These are phyloP conservation scores for Herpotrichia juniperi DNA, from an alignment of 2,329 filamentous ascomycete species.

Conservation along the genomic window DNA sequence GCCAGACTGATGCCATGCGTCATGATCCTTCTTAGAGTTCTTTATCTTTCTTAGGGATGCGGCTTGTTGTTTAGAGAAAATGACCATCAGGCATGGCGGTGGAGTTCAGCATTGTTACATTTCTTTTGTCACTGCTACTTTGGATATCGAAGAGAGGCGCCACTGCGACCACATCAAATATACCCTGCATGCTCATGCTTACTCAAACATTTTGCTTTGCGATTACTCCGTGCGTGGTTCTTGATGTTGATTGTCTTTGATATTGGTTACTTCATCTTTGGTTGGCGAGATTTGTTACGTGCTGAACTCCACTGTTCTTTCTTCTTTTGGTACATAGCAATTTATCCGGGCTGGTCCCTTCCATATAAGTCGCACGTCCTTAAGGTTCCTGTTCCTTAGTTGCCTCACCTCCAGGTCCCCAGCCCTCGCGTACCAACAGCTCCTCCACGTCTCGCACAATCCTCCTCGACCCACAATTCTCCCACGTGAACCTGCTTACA, in stretches of 20 bases:
- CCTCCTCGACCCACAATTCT: too few relatives aligned
- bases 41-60: background rate
- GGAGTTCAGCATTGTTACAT: slow-evolving; percentile 4
- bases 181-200: slow-evolving; percentile 1
- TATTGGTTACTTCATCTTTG: background rate
- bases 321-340: too few relatives aligned
- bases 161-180: background rate
- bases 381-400: too few relatives aligned
- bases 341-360: too few relatives aligned
- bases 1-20: slow-evolving; percentile 4
- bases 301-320: too few relatives aligned
- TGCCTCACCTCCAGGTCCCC: too few relatives aligned
- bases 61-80: background rate
- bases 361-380: too few relatives aligned
- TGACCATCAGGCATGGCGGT: slow-evolving; percentile 7
- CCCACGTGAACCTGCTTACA: too few relatives aligned
- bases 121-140: background rate
- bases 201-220: background rate
- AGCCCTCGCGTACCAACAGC: too few relatives aligned
- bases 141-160: background rate
- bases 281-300: too few relatives aligned
- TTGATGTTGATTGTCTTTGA: background rate
- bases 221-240: too few relatives aligned
- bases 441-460: too few relatives aligned
- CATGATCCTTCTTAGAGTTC: slow-evolving; percentile 2